These are phyloP conservation scores for Zalerion maritima DNA, from an alignment of 495 filamentous ascomycete species.

Conservation along the genomic window DNA sequence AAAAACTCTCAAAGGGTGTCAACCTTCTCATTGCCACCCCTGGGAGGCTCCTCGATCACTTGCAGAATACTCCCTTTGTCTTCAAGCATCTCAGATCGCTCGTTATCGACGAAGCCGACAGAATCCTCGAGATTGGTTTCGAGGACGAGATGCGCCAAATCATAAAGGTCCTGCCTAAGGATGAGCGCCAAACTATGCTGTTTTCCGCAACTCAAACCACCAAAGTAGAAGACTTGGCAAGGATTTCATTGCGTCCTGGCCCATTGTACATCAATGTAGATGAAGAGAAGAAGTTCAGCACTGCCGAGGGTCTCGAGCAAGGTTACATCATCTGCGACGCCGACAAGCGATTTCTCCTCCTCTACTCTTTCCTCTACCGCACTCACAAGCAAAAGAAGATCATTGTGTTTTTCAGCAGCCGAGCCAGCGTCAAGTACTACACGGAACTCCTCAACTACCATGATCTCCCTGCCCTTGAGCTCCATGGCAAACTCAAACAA, in stretches of 20 bases:
- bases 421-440: slow-evolving; percentile 89
- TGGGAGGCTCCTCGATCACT: slow-evolving; percentile 81
- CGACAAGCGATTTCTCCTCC: slow-evolving; percentile 82
- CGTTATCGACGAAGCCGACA: slow-evolving; percentile 84
- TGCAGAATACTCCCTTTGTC: slow-evolving; percentile 87
- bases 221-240: slow-evolving; percentile 90
- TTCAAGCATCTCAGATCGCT: slow-evolving; percentile 86
- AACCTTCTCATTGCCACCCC: slow-evolving; percentile 92
- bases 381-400: slow-evolving; percentile 85
- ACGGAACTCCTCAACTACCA: slow-evolving; percentile 92
- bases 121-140: slow-evolving; percentile 93
- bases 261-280: slow-evolving; percentile 78
- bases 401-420: slow-evolving; percentile 92
- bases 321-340: slow-evolving; percentile 88
- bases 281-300: slow-evolving; percentile 53
- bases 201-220: slow-evolving; percentile 98
- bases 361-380: slow-evolving; percentile 92
- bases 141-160: slow-evolving; percentile 98
- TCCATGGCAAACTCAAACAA: slow-evolving; percentile 93
- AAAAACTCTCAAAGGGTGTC: slow-evolving; percentile 86
- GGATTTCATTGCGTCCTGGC: slow-evolving; percentile 82
- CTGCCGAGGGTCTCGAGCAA: slow-evolving; percentile 86
- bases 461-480: slow-evolving; percentile 76
- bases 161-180: slow-evolving; percentile 82
- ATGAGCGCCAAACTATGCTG: slow-evolving; percentile 86